These are phyloP conservation scores for Rhizophagus clarus DNA, from an alignment of 192 early-diverging fungal species.

Conservation along the genomic window DNA sequence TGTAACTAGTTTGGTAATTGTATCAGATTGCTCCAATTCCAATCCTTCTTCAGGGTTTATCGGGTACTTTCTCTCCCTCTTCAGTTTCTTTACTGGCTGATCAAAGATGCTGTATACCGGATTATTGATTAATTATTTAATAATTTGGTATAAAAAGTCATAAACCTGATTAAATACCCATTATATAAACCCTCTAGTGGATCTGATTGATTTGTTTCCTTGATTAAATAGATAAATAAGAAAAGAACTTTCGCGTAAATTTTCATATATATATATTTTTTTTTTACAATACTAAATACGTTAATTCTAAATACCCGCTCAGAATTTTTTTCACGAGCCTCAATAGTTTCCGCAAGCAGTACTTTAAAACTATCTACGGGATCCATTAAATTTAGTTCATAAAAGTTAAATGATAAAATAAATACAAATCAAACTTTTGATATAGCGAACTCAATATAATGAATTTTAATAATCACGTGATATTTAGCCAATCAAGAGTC, in stretches of 20 bases:
- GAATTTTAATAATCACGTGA: no score
- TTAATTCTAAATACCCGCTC: neutral
- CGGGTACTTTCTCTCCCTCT: neutral
- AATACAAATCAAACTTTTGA: no score
- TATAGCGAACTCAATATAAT: no score
- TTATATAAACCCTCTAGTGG: neutral
- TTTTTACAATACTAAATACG: neutral
- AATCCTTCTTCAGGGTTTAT: neutral
- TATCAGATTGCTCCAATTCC: neutral
- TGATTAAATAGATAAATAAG: neutral
- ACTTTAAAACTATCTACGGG: neutral
- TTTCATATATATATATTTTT: neutral
- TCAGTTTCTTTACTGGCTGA: neutral
- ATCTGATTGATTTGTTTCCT: neutral
- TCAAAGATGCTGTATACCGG: neutral
- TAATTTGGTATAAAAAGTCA: neutral
- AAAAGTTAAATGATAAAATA: neutral
- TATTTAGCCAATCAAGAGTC: no score
- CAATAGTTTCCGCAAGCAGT: neutral
- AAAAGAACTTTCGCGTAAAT: neutral
- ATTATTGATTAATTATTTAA: neutral
- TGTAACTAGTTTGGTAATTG: neutral
- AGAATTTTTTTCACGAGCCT: neutral
- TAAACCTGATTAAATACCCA: neutral
- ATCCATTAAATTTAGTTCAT: neutral